Conservation (phyloP, 345 rosid species). For the Acer yangbiense region DNA sequence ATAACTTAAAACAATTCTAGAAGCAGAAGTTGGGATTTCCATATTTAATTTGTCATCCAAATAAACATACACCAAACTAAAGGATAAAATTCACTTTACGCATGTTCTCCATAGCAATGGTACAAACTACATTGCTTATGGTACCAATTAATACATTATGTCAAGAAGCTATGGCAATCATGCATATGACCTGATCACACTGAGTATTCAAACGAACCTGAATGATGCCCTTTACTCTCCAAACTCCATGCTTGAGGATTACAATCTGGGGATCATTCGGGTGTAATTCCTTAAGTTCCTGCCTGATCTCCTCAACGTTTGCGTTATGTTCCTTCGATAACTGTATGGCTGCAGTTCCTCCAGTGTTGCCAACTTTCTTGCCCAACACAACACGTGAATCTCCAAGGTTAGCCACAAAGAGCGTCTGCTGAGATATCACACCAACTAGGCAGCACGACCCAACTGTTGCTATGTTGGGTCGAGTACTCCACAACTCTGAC, state of each 20-base stretch:
- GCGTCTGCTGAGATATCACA: conserved; percentile 69
- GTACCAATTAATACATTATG: neutral
- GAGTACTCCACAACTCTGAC: conserved; percentile 62
- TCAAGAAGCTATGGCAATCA: conserved; percentile 6
- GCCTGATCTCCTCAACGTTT: conserved; percentile 74
- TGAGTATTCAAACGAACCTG: conserved; percentile 53
- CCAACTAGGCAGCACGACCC: conserved; percentile 94
- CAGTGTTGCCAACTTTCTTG: conserved; percentile 74
- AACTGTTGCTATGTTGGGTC: conserved; percentile 69
- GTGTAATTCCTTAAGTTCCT: conserved; percentile 77
- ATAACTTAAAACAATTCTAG: neutral
- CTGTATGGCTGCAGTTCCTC: conserved; percentile 73
- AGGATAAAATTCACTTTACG: neutral
- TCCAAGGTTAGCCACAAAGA: conserved; percentile 84
- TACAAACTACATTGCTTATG: neutral
- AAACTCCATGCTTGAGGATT: conserved; percentile 81
- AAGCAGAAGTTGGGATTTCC: neutral
- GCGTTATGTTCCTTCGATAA: conserved; percentile 91
- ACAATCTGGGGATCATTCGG: conserved; percentile 89
- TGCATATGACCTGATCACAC: conserved; percentile 4
- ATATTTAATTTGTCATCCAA: neutral
- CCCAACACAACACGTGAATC: conserved; percentile 87
- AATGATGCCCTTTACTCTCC: conserved; percentile 96
- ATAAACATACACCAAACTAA: neutral
- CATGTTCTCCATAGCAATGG: neutral